Evolutionary conservation across 139 green algal genomes (phyloP).

Genomic region (Picochlorum sp.): DNA sequence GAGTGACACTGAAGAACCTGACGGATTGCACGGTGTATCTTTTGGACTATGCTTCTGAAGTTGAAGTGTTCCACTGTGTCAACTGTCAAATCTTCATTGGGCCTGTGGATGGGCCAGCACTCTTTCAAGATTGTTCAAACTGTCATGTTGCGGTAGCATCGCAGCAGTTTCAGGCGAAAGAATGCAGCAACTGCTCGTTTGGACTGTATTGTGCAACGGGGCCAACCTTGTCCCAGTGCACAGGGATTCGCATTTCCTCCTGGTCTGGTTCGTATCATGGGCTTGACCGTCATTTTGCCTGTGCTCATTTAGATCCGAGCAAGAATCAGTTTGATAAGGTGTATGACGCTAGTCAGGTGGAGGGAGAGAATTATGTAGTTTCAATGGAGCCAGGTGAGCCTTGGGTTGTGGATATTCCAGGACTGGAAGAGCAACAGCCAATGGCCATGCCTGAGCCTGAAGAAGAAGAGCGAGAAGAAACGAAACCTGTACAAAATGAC

Average conservation of each 20-base stretch:
- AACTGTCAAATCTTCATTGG: conserved; percentile 55
- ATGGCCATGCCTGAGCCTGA: conserved; percentile 23
- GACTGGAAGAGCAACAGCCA: neutral
- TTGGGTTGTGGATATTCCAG: conserved; percentile 43
- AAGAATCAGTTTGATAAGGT: conserved; percentile 57
- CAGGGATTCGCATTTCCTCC: conserved; percentile 34
- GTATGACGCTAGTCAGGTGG: conserved; percentile 22
- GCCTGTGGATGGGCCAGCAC: conserved; percentile 41
- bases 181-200: conserved; percentile 34
- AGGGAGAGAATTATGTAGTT: conserved; percentile 38
- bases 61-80: conserved; percentile 38
- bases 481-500: conserved; percentile 19
- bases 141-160: conserved; percentile 35
- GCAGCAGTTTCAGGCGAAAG: conserved; percentile 41
- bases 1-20: conserved; percentile 9
- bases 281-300: conserved; percentile 40
- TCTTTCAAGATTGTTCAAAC: conserved; percentile 30
- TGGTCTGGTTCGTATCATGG: conserved; percentile 51
- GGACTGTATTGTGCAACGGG: conserved; percentile 50
- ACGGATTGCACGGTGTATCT: conserved; percentile 38
- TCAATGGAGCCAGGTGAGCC: conserved; percentile 16
- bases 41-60: conserved; percentile 41
- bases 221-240: conserved; percentile 38
- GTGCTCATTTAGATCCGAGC: conserved; percentile 47
- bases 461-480: conserved; percentile 32